These are phyloP conservation scores for Diophrys sp. DNA, from an alignment of 73 alveolate species.

Conservation along the genomic window DNA sequence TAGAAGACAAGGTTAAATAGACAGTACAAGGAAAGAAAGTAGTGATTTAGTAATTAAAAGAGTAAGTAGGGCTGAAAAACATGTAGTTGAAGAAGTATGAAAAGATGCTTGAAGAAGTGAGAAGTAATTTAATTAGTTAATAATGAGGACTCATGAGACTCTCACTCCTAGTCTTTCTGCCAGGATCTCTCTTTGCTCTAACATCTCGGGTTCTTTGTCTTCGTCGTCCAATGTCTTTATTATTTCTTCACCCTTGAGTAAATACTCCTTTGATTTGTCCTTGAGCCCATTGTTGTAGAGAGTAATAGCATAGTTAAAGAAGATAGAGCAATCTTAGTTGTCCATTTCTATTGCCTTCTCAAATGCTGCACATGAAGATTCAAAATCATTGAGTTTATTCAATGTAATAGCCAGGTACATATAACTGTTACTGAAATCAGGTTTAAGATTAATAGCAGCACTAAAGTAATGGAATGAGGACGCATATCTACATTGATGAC, in stretches of 20 bases:
- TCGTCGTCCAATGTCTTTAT: slow-evolving; percentile 56
- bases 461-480: slow-evolving; percentile 87
- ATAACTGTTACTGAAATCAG: slow-evolving; percentile 66
- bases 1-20: too few relatives aligned
- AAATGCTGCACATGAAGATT: slow-evolving; percentile 80
- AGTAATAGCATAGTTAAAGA: slow-evolving; percentile 68
- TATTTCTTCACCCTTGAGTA: slow-evolving; percentile 33
- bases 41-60: too few relatives aligned
- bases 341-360: slow-evolving; percentile 77
- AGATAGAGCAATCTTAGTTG: slow-evolving; percentile 63
- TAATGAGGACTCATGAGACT: slow-evolving; percentile 3
- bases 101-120: too few relatives aligned
- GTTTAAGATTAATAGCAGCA: slow-evolving; percentile 82
- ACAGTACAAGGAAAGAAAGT: too few relatives aligned
- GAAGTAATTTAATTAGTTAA: too few relatives aligned
- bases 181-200: slow-evolving; percentile 35
- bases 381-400: slow-evolving; percentile 80
- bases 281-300: slow-evolving; percentile 66
- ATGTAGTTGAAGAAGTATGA: not conserved
- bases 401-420: slow-evolving; percentile 86
- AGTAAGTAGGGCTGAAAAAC: too few relatives aligned
- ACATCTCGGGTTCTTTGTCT: slow-evolving; percentile 60
- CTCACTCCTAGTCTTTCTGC: slow-evolving; percentile 16
- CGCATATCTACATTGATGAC: slow-evolving; percentile 38
- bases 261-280: slow-evolving; percentile 70